A percentile compares a stretch with the other conserved stretches of the same genome.
phyloP scores from a whole-genome alignment of 169 alveolate species.

The Fabrea salina region DNA sequence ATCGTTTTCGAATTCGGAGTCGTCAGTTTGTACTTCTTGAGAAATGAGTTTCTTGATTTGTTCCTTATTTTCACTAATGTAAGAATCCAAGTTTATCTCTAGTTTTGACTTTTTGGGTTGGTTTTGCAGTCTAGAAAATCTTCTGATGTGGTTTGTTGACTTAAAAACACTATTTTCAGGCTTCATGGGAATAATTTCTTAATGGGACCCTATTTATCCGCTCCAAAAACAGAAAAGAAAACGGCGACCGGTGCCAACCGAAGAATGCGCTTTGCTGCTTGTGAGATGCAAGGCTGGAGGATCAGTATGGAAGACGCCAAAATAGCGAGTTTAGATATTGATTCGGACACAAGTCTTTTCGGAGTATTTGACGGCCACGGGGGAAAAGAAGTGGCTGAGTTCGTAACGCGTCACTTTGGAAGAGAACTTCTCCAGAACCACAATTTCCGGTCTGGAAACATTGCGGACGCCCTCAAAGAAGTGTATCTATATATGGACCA shows the following conservation, averaged over 20 bases:
- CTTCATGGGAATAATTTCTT: background rate
- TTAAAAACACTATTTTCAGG: no score
- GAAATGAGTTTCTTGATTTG: no score
- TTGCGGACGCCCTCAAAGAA: constrained; percentile 67
- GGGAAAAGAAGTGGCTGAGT: constrained; percentile 79
- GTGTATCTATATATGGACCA: constrained; percentile 72
- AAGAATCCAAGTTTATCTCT: no score
- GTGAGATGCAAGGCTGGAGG: constrained; percentile 80
- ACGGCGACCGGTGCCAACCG: constrained; percentile 50
- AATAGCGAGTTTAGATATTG: constrained; percentile 41
- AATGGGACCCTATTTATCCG: constrained; percentile 67
- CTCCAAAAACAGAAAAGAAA: constrained; percentile 56
- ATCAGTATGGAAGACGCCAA: constrained; percentile 85
- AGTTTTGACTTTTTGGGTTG: no score
- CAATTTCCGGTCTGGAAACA: constrained; percentile 54
- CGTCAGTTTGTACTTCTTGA: no score
- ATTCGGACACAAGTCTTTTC: constrained; percentile 43
- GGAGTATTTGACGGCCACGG: constrained; percentile 86
- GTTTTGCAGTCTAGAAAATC: no score
- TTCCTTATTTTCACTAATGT: no score
- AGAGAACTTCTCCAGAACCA: constrained; percentile 52
- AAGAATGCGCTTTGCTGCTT: constrained; percentile 29
- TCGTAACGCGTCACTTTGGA: constrained; percentile 53
- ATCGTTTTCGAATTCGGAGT: no score
- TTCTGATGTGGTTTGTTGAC: no score